Conservation (phyloP, 2,329 filamentous ascomycete genomes). For the Volutella citrinella region DNA sequence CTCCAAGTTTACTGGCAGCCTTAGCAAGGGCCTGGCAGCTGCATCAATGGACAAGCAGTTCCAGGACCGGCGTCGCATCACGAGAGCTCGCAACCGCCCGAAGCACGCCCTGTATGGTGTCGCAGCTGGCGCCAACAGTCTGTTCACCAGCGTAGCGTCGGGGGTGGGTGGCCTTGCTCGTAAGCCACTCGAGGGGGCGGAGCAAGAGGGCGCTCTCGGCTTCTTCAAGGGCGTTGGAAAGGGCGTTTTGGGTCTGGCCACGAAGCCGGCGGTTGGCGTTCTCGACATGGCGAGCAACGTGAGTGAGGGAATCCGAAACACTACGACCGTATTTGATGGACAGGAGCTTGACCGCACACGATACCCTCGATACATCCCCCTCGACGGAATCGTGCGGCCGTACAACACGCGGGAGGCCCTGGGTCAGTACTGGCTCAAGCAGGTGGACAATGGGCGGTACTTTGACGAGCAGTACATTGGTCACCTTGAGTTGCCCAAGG, state of each 20-base stretch:
- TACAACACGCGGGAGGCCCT: constrained; percentile 94
- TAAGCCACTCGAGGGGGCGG: constrained; percentile 91
- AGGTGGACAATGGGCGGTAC: constrained; percentile 93
- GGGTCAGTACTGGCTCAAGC: constrained; percentile 98
- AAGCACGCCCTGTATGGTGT: constrained; percentile 98
- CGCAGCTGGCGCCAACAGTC: constrained; percentile 90
- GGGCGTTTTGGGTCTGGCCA: constrained; percentile 88
- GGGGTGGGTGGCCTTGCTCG: constrained; percentile 90
- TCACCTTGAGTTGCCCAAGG: constrained; percentile 84
- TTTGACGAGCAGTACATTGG: constrained; percentile 98
- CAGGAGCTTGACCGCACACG: constrained; percentile 92
- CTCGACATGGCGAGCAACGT: constrained; percentile 97
- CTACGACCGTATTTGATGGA: constrained; percentile 95
- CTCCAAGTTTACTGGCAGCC: constrained; percentile 94
- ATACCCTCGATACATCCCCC: constrained; percentile 86
- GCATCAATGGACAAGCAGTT: constrained; percentile 98
- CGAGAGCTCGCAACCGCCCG: constrained; percentile 84
- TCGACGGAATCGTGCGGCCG: constrained; percentile 89
- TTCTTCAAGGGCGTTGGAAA: constrained; percentile 99
- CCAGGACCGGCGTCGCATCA: constrained; percentile 93
- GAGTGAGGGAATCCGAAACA: constrained; percentile 96
- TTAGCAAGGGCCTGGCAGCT: constrained; percentile 93
- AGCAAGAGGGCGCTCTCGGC: constrained; percentile 88
- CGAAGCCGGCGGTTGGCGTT: constrained; percentile 93
- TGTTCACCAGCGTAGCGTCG: constrained; percentile 87